Base-by-base conservation (phyloP, 805 yeast species). In the Nakazawaea laoshanensis region DNA sequence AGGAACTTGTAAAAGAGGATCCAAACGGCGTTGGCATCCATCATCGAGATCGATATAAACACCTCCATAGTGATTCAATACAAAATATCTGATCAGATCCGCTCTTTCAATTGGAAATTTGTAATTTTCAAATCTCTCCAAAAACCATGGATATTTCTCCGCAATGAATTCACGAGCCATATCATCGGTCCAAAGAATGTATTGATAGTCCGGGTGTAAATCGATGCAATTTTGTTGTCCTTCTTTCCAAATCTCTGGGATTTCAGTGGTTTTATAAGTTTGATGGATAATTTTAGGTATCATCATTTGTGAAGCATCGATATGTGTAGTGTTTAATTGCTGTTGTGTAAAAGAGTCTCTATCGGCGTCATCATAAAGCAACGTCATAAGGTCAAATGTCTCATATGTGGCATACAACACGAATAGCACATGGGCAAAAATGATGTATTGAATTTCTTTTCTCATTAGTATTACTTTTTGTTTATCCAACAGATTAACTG, bases 251-350 rank as follows among this genome's bases (percentile, higher is more conserved):
- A 69, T 63, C 31, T 76, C 87, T 3, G 96, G 96, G 11, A 87
- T 72, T 14, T 77, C 69, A 10, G 61, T 67, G 14, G 84, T 81
- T 52, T 83, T 87, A 57, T 88, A 88, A 10, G 96, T 88, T 55
- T 88, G 96, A 52, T 88, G 96, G 35, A 88, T 86, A 51, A 87
- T 86, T 48, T 81, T 83, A 24, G 96, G 96, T 29, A 87, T 85
- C 24, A 80, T 51, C 38, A 67, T 67, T 7, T 76, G 74, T 37
- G 60, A 7, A 14, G 7, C 21, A 11, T 11, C 49, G n/a, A 63
- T 63, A 20, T 55, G 59, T 7, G 45, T 41, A 5, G 63, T 78
- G 43, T 77, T 73, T 30, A 83, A 49, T 39, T 85, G 94, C 10
- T 62, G 59, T 32, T 74, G 74, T 11, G 71, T 50, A 16, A 84